Evolutionary conservation across 352 stramenopile species (phyloP), one percentile per base, ranked within the genome.

Genomic region (Phytophthora rubi): DNA sequence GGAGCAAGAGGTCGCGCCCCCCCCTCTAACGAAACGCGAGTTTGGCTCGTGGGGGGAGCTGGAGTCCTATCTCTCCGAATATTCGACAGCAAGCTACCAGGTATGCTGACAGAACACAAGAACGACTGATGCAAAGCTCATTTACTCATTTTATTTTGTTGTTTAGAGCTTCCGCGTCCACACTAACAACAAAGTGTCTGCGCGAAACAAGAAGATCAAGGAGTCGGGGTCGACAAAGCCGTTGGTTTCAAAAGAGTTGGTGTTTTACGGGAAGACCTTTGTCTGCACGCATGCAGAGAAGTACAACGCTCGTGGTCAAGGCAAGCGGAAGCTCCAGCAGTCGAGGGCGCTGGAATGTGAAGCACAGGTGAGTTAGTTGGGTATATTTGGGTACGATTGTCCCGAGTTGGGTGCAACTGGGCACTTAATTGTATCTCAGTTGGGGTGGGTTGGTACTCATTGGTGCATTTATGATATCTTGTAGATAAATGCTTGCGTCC

Each of bases 201-300:
- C 23, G 23, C 23, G 23, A 26, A 70, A 59, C 33, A 64, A 64
- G 8, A 55, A 42, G 33, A 59, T 64, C 13, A 9, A 1, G 1
- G 35, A 18, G 1, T 52, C 33, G 0, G 15, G 15, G 6, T 67
- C 51, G 3, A 58, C 13, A 33, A 8, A 45, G 12, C 39, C 42
- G 2, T 23, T 53, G 1, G 16, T 62, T 15, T 57, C 65, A 4
- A 39, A 59, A 2, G 30, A 45, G 8, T 67, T 57, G 65, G 32
- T 62, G 4, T 13, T 62, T 7, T 67, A 71, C 35, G 28, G 37
- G 0, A 71, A 67, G 16, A 59, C 65, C 4, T 67, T 53, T 33
- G 58, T 71, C 6, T 67, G 65, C 39, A 71, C 57, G 0, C 51
- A 71, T 18, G 42, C 39, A 16, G 57, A 51, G 6, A 53, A 66